Evolutionary conservation across 192 early-diverging fungal species (phyloP), one percentile per base, ranked within the genome.

Genomic region (Coemansia sp.): DNA sequence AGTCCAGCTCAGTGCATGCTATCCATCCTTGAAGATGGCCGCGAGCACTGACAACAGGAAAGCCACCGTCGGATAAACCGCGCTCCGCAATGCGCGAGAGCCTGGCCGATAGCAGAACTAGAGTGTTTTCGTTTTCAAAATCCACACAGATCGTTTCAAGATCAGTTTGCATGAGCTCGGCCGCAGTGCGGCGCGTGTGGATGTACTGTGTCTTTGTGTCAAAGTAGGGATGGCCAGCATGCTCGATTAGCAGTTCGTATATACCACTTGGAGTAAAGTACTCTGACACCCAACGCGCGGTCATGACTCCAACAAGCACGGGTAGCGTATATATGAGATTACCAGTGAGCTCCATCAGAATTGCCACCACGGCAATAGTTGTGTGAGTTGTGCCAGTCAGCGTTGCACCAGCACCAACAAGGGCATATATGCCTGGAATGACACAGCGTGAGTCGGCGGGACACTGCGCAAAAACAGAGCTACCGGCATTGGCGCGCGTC

Each of bases 341-440:
- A 2, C 92, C 92, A 16, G 92, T 93, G 19, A 93, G 86, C 79
- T 93, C 92, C 77, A 93, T 92, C 81, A 93, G 86, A 61, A 93
- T 86, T 21, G 92, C 91, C 4, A 89, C 78, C 1, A 87, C 76
- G 1, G 86, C 85, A 23, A 88, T 83, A 4, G 85, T 90, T 63
- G 88, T 88, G 58, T 87, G 75, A 0, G 90, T 92, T 23, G 87
- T 76, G 23, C 89, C 81, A 15, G 79, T 72, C 52, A 87, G 74
- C 18, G 81, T 74, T 11, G 86, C 86, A 8, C 83, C 86, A 3
- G 81, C 86, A 18, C 86, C 86, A n/a, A 86, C 79, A 47, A 85
- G 69, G 12, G 90, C 86, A 63, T 93, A 93, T 6, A 86, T 87
- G 13, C 90, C 91, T 6, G 90, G 91, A 3, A 86, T 89, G 4